Evolutionary conservation across 345 rosid genomes (phyloP).

Genomic region (Eucalyptus melliodora): DNA sequence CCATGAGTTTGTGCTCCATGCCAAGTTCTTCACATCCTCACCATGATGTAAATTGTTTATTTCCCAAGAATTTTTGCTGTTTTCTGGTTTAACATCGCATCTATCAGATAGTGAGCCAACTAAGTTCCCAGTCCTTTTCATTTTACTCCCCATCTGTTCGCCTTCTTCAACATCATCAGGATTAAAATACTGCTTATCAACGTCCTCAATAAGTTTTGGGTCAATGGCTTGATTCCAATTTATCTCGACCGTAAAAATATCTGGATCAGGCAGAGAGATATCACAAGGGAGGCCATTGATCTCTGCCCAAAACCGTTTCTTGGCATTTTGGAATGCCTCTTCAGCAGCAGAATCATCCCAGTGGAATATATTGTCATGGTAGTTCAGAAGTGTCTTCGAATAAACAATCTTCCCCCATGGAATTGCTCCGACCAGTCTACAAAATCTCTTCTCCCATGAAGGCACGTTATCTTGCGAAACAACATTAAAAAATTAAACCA

Average conservation of each 20-base stretch:
- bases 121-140: not conserved
- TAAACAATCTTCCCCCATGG: slow-evolving; percentile 65
- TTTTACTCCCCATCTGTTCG: slow-evolving; percentile 2
- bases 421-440: slow-evolving; percentile 47
- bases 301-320: slow-evolving; percentile 60
- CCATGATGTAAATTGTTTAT: not conserved
- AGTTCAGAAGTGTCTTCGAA: slow-evolving; percentile 25
- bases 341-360: slow-evolving; percentile 80
- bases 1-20: slow-evolving; percentile 14
- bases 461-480: slow-evolving; percentile 46
- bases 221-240: slow-evolving; percentile 67
- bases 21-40: not conserved
- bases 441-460: slow-evolving; percentile 68
- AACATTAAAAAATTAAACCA: not conserved
- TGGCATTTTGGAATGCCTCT: slow-evolving; percentile 70
- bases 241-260: slow-evolving; percentile 42
- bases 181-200: slow-evolving; percentile 42
- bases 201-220: slow-evolving; percentile 43
- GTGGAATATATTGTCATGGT: slow-evolving; percentile 27
- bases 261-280: slow-evolving; percentile 53
- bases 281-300: slow-evolving; percentile 36
- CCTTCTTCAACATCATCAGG: slow-evolving; percentile 20
- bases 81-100: not conserved
- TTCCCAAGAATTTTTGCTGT: slow-evolving; percentile 27
- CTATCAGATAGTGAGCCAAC: slow-evolving; percentile 7